phyloP scores from a whole-genome alignment of 2,329 filamentous ascomycete genomes.

The Elsinoe necatrix region DNA sequence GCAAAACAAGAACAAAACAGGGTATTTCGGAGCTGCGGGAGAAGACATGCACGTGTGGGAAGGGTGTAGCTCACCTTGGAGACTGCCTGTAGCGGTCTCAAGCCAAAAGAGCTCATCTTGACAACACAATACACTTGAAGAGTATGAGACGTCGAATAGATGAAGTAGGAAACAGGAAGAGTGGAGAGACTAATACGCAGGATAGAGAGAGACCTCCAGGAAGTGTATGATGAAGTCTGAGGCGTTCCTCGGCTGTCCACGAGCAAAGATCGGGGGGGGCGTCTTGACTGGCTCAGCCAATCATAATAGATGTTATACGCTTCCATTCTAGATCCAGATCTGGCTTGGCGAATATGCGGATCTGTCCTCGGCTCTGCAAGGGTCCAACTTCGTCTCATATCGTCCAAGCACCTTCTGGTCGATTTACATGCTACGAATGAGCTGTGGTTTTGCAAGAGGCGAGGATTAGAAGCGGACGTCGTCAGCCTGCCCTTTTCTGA shows the following conservation, averaged over 20 bases:
- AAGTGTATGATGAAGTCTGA: constrained; percentile 15
- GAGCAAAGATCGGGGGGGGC: constrained; percentile 2
- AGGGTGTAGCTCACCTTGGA: constrained; percentile 23
- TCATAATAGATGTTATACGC: neutral
- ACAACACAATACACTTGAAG: neutral
- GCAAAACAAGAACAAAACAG: constrained; percentile 21
- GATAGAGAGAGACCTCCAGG: neutral
- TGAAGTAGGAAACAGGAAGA: neutral
- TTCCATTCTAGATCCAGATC: constrained; percentile 9
- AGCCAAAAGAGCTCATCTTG: constrained; percentile 30
- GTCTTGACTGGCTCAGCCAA: neutral
- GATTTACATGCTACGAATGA: too few species aligned
- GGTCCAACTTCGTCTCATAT: neutral
- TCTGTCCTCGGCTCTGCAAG: constrained; percentile 7
- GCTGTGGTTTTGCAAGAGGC: too few species aligned
- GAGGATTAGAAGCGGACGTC: too few species aligned
- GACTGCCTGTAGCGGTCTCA: constrained; percentile 29
- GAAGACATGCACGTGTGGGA: neutral
- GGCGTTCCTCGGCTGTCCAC: constrained; percentile 9
- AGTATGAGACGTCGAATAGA: neutral
- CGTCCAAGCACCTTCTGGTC: too few species aligned
- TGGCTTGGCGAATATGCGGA: constrained; percentile 5
- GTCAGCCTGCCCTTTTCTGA: too few species aligned
- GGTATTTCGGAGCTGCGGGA: constrained; percentile 11
- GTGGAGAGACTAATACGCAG: neutral